Conservation (phyloP, 768 basidiomycete genomes). For the Boletellus emodensis region DNA sequence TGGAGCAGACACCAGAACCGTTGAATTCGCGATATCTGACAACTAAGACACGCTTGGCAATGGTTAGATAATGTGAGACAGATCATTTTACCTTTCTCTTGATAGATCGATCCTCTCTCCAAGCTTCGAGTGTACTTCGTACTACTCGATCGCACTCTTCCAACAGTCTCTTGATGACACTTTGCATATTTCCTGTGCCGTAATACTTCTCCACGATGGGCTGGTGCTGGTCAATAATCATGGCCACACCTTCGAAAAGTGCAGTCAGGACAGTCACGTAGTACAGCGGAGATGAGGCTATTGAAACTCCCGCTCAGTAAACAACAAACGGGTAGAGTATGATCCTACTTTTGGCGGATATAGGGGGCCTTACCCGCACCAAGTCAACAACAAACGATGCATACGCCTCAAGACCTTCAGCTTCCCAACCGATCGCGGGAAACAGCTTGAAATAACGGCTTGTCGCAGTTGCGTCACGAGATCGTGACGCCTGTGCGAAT, state of each 20-base stretch:
- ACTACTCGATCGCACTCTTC: constrained; percentile 87
- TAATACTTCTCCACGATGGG: constrained; percentile 99
- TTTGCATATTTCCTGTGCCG: constrained; percentile 80
- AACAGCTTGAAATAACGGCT: constrained; percentile 97
- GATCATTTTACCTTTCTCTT: constrained; percentile 60
- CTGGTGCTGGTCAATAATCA: constrained; percentile 97
- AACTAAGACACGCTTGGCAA: constrained; percentile 34
- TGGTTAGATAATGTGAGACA: neutral
- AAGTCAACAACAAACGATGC: constrained; percentile 90
- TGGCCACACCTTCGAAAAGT: constrained; percentile 90
- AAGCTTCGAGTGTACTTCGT: constrained; percentile 66
- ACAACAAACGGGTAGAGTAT: constrained; percentile 4
- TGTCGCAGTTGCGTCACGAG: constrained; percentile 80
- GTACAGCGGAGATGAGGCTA: constrained; percentile 90
- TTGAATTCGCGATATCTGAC: constrained; percentile 43
- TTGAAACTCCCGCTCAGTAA: constrained; percentile 4
- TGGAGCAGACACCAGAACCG: constrained; percentile 28
- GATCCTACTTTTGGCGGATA: constrained; percentile 73
- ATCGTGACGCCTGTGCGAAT: constrained; percentile 77
- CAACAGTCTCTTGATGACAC: constrained; percentile 69
- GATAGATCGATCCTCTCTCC: constrained; percentile 88
- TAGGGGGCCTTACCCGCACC: constrained; percentile 72
- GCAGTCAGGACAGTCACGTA: constrained; percentile 88
- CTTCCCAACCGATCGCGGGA: constrained; percentile 91
- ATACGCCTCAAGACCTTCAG: constrained; percentile 88